phyloP scores from a whole-genome alignment of 2,329 filamentous ascomycete genomes.

The Xylariaceae sp. region DNA sequence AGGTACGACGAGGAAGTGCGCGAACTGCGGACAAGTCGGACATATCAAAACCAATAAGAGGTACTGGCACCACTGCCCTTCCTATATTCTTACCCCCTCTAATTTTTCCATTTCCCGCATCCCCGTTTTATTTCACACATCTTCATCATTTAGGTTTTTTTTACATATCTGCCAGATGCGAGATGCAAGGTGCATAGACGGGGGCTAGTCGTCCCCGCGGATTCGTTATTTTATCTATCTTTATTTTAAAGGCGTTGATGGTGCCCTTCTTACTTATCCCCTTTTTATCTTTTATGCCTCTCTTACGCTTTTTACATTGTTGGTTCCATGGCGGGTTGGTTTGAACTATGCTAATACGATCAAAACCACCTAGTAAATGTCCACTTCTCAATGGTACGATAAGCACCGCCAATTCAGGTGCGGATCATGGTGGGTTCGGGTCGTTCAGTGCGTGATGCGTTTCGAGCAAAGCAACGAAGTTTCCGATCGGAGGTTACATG shows the following conservation, averaged over 20 bases:
- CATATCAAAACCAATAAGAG: conserved; percentile 99
- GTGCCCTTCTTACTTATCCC: not conserved
- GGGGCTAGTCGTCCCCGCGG: not conserved
- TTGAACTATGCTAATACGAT: conserved; percentile 26
- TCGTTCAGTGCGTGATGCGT: conserved; percentile 40
- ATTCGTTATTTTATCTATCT: not conserved
- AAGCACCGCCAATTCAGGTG: conserved; percentile 52
- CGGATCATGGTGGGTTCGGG: conserved; percentile 55
- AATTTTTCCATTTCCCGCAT: conserved; percentile 3
- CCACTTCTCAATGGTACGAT: conserved; percentile 80
- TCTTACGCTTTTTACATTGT: not conserved
- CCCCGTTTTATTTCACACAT: too few relatives aligned
- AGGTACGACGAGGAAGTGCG: conserved; percentile 84
- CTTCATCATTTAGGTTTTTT: not conserved
- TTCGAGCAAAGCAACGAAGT: conserved; percentile 14
- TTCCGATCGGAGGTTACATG: not conserved
- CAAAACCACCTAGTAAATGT: conserved; percentile 46
- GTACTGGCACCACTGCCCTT: conserved; percentile 47
- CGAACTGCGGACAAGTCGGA: conserved; percentile 92
- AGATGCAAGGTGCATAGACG: not conserved
- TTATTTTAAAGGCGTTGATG: not conserved
- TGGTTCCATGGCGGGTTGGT: not conserved
- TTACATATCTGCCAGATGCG: not conserved
- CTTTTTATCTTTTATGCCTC: not conserved
- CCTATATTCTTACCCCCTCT: conserved; percentile 19